These are phyloP conservation scores for Gracilariopsis chorda DNA, from an alignment of 23 red algal genomes.

Conservation along the genomic window DNA sequence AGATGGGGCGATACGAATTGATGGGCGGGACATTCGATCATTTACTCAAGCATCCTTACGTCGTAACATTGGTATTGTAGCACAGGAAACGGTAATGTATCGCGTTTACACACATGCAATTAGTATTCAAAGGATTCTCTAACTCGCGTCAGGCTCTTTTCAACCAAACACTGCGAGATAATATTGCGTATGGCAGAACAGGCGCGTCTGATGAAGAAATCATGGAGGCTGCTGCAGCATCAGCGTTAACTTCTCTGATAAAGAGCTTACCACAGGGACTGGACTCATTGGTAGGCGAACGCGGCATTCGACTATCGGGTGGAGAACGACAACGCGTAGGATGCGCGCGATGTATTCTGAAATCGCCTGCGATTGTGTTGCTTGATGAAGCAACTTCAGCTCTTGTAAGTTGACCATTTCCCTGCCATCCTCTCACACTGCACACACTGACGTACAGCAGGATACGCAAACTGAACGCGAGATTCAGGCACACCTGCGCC, in stretches of 20 bases:
- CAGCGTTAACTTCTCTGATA: constrained; percentile 53
- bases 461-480: constrained; percentile 54
- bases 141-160: constrained; percentile 52
- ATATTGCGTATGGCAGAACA: constrained; percentile 61
- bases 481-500: constrained; percentile 52
- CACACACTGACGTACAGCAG: neutral
- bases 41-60: constrained; percentile 16
- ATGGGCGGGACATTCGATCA: constrained; percentile 30
- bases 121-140: too few species aligned
- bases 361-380: constrained; percentile 43
- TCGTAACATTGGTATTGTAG: constrained; percentile 48
- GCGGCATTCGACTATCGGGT: constrained; percentile 66
- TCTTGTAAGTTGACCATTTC: constrained; percentile 1
- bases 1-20: constrained; percentile 55
- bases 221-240: neutral
- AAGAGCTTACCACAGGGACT: constrained; percentile 43
- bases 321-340: constrained; percentile 87
- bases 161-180: constrained; percentile 51
- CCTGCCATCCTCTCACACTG: neutral
- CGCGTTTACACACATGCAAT: too few species aligned
- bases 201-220: neutral
- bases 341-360: constrained; percentile 72
- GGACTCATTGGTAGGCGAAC: constrained; percentile 72
- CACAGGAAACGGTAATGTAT: constrained; percentile 66
- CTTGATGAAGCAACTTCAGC: constrained; percentile 85